These are phyloP conservation scores for Blastocystis sp. DNA, from an alignment of 352 stramenopile genomes.

Conservation along the genomic window DNA sequence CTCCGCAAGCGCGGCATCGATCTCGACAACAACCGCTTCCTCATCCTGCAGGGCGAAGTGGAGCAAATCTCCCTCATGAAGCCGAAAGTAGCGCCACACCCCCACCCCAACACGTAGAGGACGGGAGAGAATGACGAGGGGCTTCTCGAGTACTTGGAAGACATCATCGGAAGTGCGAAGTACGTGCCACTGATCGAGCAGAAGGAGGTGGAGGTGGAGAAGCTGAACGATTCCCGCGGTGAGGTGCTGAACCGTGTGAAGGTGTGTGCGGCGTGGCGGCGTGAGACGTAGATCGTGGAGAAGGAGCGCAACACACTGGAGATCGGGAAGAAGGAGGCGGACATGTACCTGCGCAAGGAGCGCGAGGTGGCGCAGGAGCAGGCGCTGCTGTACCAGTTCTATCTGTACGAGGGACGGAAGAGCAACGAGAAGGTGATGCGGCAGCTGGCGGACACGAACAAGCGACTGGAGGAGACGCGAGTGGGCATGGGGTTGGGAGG, in stretches of 20 bases:
- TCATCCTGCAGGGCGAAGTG: slow-evolving; percentile 93
- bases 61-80: slow-evolving; percentile 99
- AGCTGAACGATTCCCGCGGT: slow-evolving; percentile 82
- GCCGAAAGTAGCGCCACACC: slow-evolving; percentile 83
- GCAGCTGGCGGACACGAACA: slow-evolving; percentile 73
- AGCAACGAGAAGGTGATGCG: slow-evolving; percentile 78
- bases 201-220: slow-evolving; percentile 87
- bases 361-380: slow-evolving; percentile 90
- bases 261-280: slow-evolving; percentile 72
- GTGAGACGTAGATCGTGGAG: slow-evolving; percentile 77
- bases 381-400: slow-evolving; percentile 92
- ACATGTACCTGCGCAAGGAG: slow-evolving; percentile 89
- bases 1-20: slow-evolving; percentile 92
- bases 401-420: slow-evolving; percentile 78
- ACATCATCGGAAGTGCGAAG: slow-evolving; percentile 98
- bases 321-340: slow-evolving; percentile 87
- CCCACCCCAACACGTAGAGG: not conserved
- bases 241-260: slow-evolving; percentile 96
- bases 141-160: slow-evolving; percentile 97
- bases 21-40: slow-evolving; percentile 97
- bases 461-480: slow-evolving; percentile 77
- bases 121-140: slow-evolving; percentile 87
- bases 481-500: slow-evolving; percentile 77
- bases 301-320: slow-evolving; percentile 92
- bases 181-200: slow-evolving; percentile 90